A percentile compares a stretch with the other conserved stretches of the same genome.
These are phyloP conservation scores for Luffa aegyptiaca DNA, from an alignment of 306 rosid species.

Conservation along the genomic window DNA sequence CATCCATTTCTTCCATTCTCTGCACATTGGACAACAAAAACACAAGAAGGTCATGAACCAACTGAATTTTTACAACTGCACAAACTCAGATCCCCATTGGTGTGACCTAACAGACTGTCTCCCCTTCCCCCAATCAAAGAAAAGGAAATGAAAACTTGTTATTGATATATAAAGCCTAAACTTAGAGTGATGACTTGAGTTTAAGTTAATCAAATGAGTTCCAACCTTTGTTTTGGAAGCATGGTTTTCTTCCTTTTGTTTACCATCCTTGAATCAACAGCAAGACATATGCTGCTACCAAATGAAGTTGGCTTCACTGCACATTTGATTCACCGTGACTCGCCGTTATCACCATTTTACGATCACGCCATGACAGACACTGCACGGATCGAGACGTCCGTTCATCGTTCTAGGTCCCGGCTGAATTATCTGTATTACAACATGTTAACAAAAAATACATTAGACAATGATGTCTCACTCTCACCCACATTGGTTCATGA, in stretches of 20 bases:
- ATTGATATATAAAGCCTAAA: background rate
- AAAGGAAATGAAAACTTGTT: background rate
- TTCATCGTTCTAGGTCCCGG: constrained; percentile 1
- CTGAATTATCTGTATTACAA: background rate
- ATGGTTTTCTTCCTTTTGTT: background rate
- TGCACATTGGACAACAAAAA: background rate
- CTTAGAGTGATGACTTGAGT: background rate
- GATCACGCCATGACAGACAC: constrained; percentile 4
- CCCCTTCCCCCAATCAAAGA: background rate
- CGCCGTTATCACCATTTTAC: constrained; percentile 15
- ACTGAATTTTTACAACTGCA: background rate
- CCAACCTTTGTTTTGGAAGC: background rate
- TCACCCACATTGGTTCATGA: background rate
- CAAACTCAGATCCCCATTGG: background rate
- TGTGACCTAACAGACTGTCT: background rate
- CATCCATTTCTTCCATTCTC: background rate
- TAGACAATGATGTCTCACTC: background rate
- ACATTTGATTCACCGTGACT: constrained; percentile 12
- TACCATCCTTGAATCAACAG: background rate
- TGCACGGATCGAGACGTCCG: constrained; percentile 1
- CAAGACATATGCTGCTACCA: background rate
- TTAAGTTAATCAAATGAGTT: background rate
- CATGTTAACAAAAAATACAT: background rate
- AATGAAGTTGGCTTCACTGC: background rate
- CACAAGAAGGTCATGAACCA: background rate